These are phyloP conservation scores for Debaryomyces robertsiae DNA, from an alignment of 1,139 yeast genomes.

Conservation along the genomic window DNA sequence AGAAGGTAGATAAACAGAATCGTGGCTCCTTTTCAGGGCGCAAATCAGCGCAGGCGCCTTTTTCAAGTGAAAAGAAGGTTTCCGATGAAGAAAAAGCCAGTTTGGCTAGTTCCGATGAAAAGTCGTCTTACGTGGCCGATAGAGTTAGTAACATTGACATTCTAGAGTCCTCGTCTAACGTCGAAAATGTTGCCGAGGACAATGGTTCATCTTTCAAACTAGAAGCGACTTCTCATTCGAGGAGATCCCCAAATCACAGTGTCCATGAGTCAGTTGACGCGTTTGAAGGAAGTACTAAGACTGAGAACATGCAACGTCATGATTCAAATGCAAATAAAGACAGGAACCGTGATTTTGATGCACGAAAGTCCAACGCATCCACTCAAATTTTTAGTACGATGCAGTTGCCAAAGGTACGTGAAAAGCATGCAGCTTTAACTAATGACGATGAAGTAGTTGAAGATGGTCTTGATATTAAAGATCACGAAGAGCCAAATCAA, in stretches of 20 bases:
- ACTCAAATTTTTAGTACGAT: slow-evolving; percentile 34
- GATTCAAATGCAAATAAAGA: background rate
- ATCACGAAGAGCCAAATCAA: slow-evolving; percentile 6
- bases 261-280: slow-evolving; percentile 8
- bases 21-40: background rate
- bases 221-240: background rate
- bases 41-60: background rate
- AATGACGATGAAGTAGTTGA: slow-evolving; percentile 3
- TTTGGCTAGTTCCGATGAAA: background rate
- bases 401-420: slow-evolving; percentile 13
- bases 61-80: background rate
- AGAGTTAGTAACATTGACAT: slow-evolving; percentile 15
- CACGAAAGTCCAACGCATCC: slow-evolving; percentile 26
- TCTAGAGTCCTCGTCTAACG: slow-evolving; percentile 22
- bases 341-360: slow-evolving; percentile 7
- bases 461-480: slow-evolving; percentile 1
- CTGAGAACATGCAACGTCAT: background rate
- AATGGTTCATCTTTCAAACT: background rate
- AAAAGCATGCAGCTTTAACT: slow-evolving; percentile 3
- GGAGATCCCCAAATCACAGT: background rate
- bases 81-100: background rate
- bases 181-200: slow-evolving; percentile 15
- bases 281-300: slow-evolving; percentile 8
- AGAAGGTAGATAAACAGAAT: slow-evolving; percentile 4
- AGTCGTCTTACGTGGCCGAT: slow-evolving; percentile 1